These are phyloP conservation scores for Multifurca ochricompacta DNA, from an alignment of 768 basidiomycete genomes.

Conservation along the genomic window DNA sequence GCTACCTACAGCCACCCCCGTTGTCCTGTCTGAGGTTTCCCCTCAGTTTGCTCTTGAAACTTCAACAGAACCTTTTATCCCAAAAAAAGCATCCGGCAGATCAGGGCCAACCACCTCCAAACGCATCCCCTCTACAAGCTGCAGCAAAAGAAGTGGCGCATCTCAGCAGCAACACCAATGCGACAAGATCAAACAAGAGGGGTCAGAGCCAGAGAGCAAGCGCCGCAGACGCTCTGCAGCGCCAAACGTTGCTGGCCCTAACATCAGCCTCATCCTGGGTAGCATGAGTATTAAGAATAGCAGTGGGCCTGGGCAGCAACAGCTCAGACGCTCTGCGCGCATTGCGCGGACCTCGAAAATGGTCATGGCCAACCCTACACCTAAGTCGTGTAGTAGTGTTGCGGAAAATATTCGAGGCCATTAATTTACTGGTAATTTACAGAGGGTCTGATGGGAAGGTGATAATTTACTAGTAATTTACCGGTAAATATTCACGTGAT, in stretches of 20 bases:
- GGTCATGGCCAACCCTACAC: background rate
- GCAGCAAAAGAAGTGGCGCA: no score
- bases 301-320: background rate
- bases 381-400: no score
- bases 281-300: background rate
- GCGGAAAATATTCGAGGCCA: no score
- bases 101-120: background rate
- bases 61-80: no score
- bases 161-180: background rate
- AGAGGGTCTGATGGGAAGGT: no score
- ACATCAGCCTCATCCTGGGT: background rate
- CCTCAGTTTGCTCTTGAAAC: no score
- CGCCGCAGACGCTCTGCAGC: slow-evolving; percentile 2
- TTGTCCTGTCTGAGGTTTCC: no score
- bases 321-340: slow-evolving; percentile 8
- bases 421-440: no score
- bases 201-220: background rate
- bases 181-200: background rate
- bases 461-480: no score
- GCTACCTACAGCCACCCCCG: background rate
- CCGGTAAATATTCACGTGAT: no score
- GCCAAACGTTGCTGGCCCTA: background rate
- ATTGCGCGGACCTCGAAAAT: background rate
- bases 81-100: background rate
- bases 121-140: background rate